These are phyloP conservation scores for Phalaenopsis hybrid DNA, from an alignment of 116 monocot species.

Conservation along the genomic window DNA sequence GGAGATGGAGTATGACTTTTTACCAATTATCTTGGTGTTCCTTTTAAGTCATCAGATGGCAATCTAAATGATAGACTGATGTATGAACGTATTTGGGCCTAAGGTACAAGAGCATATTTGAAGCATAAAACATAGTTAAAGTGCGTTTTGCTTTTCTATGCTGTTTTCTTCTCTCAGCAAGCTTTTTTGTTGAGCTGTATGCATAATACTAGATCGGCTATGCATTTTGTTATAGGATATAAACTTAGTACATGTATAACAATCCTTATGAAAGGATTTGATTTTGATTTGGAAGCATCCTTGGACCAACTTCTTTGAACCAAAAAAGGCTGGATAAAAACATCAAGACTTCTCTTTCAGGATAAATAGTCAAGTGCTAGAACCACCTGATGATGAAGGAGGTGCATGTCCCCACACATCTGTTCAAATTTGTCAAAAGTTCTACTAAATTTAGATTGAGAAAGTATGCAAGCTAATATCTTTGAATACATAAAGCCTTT, in stretches of 20 bases:
- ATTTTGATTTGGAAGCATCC: no score
- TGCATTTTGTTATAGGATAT: not conserved
- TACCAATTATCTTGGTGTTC: not conserved
- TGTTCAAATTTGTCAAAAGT: no score
- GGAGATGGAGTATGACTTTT: not conserved
- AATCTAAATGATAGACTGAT: not conserved
- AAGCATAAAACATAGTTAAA: not conserved
- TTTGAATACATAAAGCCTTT: no score
- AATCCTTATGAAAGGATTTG: no score
- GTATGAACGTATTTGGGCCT: not conserved
- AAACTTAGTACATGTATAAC: not conserved
- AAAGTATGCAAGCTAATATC: no score
- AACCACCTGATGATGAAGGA: not conserved
- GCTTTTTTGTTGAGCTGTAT: not conserved
- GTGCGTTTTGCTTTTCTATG: not conserved
- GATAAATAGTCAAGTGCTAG: not conserved
- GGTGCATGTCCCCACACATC: not conserved
- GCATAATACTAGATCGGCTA: not conserved
- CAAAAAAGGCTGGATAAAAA: no score
- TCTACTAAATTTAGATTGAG: no score
- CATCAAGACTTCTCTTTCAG: no score
- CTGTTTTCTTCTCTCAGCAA: not conserved
- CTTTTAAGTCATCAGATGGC: not conserved
- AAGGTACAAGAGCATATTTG: not conserved
- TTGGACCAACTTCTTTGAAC: no score